Evolutionary conservation across 768 basidiomycete species (phyloP).

Genomic region (Lactarius trivialis): DNA sequence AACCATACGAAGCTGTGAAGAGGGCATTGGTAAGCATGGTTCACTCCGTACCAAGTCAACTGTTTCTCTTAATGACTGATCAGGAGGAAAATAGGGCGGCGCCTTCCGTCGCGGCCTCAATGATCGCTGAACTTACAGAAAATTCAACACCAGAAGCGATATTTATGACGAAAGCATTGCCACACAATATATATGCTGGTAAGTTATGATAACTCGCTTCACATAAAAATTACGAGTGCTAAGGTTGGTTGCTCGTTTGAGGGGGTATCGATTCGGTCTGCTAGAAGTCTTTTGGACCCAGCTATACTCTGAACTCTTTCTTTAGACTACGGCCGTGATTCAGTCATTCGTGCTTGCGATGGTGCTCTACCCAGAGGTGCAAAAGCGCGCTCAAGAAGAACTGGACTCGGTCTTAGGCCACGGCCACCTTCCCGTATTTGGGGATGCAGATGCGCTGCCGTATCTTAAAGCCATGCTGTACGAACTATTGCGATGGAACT

Average conservation of each 20-base stretch:
- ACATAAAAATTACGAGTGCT: not conserved
- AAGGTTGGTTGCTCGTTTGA: not conserved
- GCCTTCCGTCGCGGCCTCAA: not conserved
- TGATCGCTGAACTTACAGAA: not conserved
- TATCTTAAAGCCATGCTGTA: no score
- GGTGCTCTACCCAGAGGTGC: slow-evolving; percentile 30
- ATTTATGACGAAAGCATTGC: slow-evolving; percentile 7
- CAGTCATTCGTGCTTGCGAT: slow-evolving; percentile 29
- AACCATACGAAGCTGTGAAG: not conserved
- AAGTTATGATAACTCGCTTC: not conserved
- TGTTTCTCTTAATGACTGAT: not conserved
- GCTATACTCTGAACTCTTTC: not conserved
- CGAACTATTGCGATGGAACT: not conserved
- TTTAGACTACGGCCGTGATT: slow-evolving; percentile 19
- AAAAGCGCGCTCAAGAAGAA: no score
- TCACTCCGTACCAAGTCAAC: not conserved
- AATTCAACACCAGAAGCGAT: slow-evolving; percentile 2
- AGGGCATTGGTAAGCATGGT: slow-evolving; percentile 21
- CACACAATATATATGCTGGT: slow-evolving; percentile 5
- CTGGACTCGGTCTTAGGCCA: slow-evolving; percentile 5
- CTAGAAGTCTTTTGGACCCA: not conserved
- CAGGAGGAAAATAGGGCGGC: not conserved
- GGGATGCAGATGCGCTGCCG: slow-evolving; percentile 1
- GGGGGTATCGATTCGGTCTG: slow-evolving; percentile 13
- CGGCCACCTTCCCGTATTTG: slow-evolving; percentile 4